Evolutionary conservation across 2,329 filamentous ascomycete species (phyloP).

Genomic region (Fusarium sp.): DNA sequence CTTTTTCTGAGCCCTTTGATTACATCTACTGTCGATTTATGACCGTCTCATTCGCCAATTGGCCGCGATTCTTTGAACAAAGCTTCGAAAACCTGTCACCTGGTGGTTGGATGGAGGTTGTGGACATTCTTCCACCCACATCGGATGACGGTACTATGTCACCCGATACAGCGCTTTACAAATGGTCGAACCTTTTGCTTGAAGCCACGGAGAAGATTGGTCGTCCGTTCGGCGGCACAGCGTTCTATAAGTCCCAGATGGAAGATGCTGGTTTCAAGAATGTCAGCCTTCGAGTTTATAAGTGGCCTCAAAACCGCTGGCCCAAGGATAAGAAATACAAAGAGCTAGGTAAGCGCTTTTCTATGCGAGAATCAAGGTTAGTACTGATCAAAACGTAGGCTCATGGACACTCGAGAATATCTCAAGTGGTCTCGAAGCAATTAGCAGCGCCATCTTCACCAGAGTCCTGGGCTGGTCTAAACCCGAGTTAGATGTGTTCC

Average conservation of each 20-base stretch:
- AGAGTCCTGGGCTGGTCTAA: constrained; percentile 41
- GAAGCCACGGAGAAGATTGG: constrained; percentile 44
- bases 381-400: neutral
- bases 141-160: constrained; percentile 19
- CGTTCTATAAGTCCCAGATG: constrained; percentile 48
- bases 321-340: constrained; percentile 61
- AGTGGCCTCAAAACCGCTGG: constrained; percentile 62
- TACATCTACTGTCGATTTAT: constrained; percentile 41
- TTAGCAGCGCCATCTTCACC: constrained; percentile 45
- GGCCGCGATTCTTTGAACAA: constrained; percentile 35
- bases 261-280: constrained; percentile 62
- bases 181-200: constrained; percentile 41
- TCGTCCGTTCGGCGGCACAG: constrained; percentile 41
- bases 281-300: constrained; percentile 57
- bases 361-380: fast-evolving
- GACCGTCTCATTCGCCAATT: constrained; percentile 33
- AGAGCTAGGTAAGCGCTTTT: constrained; percentile 53
- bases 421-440: constrained; percentile 35
- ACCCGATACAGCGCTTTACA: constrained; percentile 26
- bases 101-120: constrained; percentile 42
- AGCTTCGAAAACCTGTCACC: constrained; percentile 32
- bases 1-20: constrained; percentile 37
- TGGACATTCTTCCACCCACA: constrained; percentile 27
- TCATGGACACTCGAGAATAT: constrained; percentile 39
- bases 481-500: constrained; percentile 42